A percentile compares a stretch with the other conserved stretches of the same genome.
Evolutionary conservation across 495 filamentous ascomycete species (phyloP).

Genomic region (Penicillium antarcticum): DNA sequence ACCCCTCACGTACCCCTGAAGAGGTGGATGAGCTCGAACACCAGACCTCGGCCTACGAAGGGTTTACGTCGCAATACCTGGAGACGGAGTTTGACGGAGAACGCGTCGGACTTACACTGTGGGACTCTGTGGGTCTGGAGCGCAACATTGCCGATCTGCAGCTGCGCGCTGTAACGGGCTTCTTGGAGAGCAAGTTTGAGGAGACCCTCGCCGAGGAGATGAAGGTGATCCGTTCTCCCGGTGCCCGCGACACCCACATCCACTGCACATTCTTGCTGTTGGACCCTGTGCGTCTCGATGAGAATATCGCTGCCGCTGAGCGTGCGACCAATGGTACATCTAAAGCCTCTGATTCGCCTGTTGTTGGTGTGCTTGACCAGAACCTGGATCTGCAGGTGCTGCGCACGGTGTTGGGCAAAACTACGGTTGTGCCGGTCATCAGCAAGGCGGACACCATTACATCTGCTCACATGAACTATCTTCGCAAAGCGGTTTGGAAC

Average conservation of each 20-base stretch:
- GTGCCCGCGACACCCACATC: slow-evolving; percentile 93
- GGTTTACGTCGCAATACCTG: slow-evolving; percentile 81
- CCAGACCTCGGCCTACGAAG: slow-evolving; percentile 48
- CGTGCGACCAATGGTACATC: slow-evolving; percentile 52
- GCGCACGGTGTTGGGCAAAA: slow-evolving; percentile 86
- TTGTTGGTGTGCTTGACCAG: slow-evolving; percentile 71
- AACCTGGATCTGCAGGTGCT: slow-evolving; percentile 89
- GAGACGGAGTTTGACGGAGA: slow-evolving; percentile 95
- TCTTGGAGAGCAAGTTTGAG: slow-evolving; percentile 97
- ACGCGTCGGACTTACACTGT: slow-evolving; percentile 87
- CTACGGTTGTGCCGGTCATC: slow-evolving; percentile 92
- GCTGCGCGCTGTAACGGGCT: slow-evolving; percentile 82
- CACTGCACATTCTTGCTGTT: slow-evolving; percentile 93
- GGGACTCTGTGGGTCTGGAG: slow-evolving; percentile 94
- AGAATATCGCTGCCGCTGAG: slow-evolving; percentile 70
- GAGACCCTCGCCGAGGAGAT: slow-evolving; percentile 97
- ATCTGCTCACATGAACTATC: slow-evolving; percentile 83
- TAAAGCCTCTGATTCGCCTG: slow-evolving; percentile 44
- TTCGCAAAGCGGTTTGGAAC: slow-evolving; percentile 87
- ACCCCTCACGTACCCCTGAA: slow-evolving; percentile 50
- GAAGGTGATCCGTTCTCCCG: slow-evolving; percentile 91
- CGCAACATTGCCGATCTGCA: slow-evolving; percentile 92
- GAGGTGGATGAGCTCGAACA: slow-evolving; percentile 43
- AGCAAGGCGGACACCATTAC: slow-evolving; percentile 97
- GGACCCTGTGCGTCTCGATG: slow-evolving; percentile 82